These are phyloP conservation scores for Pyricularia grisea DNA, from an alignment of 2,329 filamentous ascomycete genomes.

Conservation along the genomic window DNA sequence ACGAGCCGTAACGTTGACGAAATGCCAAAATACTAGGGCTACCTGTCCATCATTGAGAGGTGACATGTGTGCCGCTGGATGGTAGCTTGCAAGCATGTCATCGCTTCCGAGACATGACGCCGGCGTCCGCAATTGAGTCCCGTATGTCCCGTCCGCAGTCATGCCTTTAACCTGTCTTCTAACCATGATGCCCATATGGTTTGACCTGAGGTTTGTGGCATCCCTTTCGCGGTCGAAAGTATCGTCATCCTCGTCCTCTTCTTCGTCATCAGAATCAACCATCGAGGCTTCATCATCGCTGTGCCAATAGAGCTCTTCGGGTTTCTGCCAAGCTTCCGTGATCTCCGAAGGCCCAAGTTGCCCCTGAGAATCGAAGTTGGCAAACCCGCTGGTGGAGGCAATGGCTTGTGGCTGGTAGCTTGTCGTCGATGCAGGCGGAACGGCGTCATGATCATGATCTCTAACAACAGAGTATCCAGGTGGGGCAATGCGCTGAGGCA, in stretches of 20 bases:
- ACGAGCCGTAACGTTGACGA: slow-evolving; percentile 80
- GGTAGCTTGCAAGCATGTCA: slow-evolving; percentile 53
- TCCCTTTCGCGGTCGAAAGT: slow-evolving; percentile 13
- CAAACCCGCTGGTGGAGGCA: neutral
- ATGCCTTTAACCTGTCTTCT: slow-evolving; percentile 22
- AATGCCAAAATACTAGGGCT: slow-evolving; percentile 80
- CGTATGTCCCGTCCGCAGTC: slow-evolving; percentile 28
- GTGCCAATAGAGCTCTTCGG: slow-evolving; percentile 33
- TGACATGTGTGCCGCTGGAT: slow-evolving; percentile 53
- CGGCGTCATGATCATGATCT: neutral
- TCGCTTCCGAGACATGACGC: slow-evolving; percentile 33
- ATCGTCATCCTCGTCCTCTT: slow-evolving; percentile 16
- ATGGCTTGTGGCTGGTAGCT: neutral
- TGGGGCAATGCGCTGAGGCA: neutral
- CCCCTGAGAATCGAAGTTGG: neutral
- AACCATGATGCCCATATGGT: slow-evolving; percentile 29
- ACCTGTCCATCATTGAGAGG: slow-evolving; percentile 75
- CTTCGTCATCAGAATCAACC: slow-evolving; percentile 51
- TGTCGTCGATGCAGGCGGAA: neutral
- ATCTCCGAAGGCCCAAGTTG: neutral
- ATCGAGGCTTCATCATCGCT: slow-evolving; percentile 54
- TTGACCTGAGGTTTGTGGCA: slow-evolving; percentile 22
- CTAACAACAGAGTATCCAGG: neutral
- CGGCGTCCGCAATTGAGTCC: slow-evolving; percentile 38
- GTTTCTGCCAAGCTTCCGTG: neutral